These are phyloP conservation scores for Coemansia biformis DNA, from an alignment of 192 early-diverging fungal species.

Conservation along the genomic window DNA sequence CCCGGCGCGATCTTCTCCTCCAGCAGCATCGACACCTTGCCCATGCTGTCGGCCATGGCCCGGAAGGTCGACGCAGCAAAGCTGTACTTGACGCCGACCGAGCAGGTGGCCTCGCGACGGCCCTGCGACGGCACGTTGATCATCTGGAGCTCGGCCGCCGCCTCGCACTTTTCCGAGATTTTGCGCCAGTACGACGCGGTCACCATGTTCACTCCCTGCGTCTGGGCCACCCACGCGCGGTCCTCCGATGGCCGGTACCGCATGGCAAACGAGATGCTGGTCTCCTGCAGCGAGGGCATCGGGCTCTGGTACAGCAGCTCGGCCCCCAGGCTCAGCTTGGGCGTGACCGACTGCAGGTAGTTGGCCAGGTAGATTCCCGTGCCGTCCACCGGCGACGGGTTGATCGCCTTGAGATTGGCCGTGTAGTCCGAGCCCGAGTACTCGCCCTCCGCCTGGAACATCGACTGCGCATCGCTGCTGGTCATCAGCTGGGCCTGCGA, in stretches of 20 bases:
- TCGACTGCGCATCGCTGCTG: conserved; percentile 68
- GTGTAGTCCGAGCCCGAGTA: conserved; percentile 85
- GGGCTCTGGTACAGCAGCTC: conserved; percentile 84
- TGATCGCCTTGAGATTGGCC: conserved; percentile 87
- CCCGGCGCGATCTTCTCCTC: conserved; percentile 96
- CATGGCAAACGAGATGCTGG: conserved; percentile 63
- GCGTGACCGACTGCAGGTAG: conserved; percentile 87
- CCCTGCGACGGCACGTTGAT: conserved; percentile 55
- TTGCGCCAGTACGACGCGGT: conserved; percentile 85
- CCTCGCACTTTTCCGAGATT: conserved; percentile 90
- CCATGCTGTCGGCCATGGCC: conserved; percentile 86
- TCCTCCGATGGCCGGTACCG: conserved; percentile 63
- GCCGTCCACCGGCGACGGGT: conserved; percentile 83
- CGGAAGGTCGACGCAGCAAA: conserved; percentile 87
- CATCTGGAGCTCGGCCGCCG: conserved; percentile 85
- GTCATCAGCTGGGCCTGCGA: conserved; percentile 61
- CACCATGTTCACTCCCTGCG: conserved; percentile 61
- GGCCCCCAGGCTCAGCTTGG: conserved; percentile 72
- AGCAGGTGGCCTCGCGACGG: conserved; percentile 84
- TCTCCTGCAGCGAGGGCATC: conserved; percentile 74
- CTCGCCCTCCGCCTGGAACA: conserved; percentile 91
- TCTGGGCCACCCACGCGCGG: conserved; percentile 64
- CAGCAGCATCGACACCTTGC: conserved; percentile 78
- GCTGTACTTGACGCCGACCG: conserved; percentile 96
- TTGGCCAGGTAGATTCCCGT: conserved; percentile 86